Evolutionary conservation across 495 filamentous ascomycete species (phyloP).

Genomic region (Xylaria bambusicola): DNA sequence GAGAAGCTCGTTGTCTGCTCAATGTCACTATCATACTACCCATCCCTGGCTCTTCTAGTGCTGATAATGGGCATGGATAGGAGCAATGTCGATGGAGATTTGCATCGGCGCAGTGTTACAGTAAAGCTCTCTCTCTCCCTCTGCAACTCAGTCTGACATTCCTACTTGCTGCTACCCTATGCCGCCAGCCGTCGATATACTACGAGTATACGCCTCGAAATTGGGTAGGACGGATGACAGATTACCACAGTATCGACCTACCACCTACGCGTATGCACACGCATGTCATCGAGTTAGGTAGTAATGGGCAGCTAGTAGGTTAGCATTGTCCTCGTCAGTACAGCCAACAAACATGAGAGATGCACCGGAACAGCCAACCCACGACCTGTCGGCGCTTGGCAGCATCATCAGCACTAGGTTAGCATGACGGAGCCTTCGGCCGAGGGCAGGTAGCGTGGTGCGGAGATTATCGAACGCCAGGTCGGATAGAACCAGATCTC

Average conservation of each 20-base stretch:
- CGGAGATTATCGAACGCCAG: not conserved
- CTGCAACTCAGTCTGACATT: not conserved
- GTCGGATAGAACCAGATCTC: not conserved
- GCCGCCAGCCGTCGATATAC: not conserved
- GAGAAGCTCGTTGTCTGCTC: not conserved
- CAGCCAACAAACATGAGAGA: not conserved
- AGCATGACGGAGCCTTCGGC: conserved; percentile 8
- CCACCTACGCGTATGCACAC: not conserved
- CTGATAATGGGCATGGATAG: not conserved
- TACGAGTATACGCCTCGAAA: too few relatives aligned
- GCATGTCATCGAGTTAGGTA: not conserved
- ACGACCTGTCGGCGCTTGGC: not conserved
- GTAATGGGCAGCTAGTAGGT: not conserved
- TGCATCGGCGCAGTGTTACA: not conserved
- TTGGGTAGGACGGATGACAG: not conserved
- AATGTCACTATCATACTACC: too few relatives aligned
- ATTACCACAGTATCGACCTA: not conserved
- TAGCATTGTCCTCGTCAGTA: not conserved
- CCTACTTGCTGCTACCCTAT: not conserved
- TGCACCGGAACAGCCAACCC: not conserved
- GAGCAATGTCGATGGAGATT: not conserved
- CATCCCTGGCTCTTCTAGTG: too few relatives aligned
- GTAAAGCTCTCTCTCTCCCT: too few relatives aligned
- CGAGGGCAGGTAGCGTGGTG: not conserved
- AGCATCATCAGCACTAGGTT: conserved; percentile 14